Base-by-base conservation (phyloP, 2,329 filamentous ascomycete species). In the Setomelanomma holmii region DNA sequence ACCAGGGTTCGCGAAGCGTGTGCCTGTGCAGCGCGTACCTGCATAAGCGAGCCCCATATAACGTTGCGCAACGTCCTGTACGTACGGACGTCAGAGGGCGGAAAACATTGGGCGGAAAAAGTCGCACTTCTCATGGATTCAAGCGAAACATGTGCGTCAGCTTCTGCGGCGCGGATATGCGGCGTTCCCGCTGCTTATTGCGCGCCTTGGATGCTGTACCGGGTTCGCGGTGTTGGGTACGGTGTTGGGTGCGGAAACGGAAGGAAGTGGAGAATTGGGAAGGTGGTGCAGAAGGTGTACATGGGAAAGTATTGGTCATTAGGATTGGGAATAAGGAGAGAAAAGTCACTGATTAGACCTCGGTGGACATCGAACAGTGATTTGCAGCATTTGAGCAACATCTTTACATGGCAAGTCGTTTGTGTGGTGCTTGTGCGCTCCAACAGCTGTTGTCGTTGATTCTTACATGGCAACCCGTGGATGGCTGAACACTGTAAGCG, bases 1-100 rank as follows among this genome's bases (percentile, higher is more conserved):
- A 8, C 27, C 3, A 14, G 27, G 27, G 27, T 30, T 30, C 27
- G 5, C 27, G 27, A 8, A 30, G 27, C 27, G 27, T 14, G 5
- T 30, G 23, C 42, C 39, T 46, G n/a, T 27, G 17, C 40, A 49
- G 46, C 46, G 40, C 46, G 46, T 49, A 49, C 46, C 40, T 49
- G 30, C 40, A 36, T 43, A 38, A 42, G 46, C 46, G 40, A 43
- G 22, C 20, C 20, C 19, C 34, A 17, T 20, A n/a, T 16, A 30
- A 16, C 24, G 23, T 27, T 23, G 27, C 17, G 23, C 20, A 17
- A 19, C 41, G 23, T n/a, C n/a, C n/a, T n/a, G n/a, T n/a, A n/a
- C n/a, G n/a, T n/a, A n/a, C n/a, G n/a, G n/a, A n/a, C 40, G 19
- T 10, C 36, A 19, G 2, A 20, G 36, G 16, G 17, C 21, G 36